Evolutionary conservation across 2,329 filamentous ascomycete genomes (phyloP).

Genomic region (Knufia fluminis): DNA sequence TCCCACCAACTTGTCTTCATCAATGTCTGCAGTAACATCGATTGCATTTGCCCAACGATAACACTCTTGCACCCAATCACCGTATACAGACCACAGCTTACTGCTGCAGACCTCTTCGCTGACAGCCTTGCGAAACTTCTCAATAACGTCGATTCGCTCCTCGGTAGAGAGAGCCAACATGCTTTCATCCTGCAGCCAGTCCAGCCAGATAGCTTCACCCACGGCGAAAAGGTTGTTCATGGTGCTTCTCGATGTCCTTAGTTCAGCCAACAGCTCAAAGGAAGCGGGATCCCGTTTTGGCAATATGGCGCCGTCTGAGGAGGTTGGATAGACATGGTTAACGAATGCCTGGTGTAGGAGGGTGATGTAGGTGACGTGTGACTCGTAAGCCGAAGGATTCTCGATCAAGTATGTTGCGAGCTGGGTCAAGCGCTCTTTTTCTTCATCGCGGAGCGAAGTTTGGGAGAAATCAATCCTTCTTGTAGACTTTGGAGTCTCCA

Average conservation of each 20-base stretch:
- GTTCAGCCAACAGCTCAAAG: conserved; percentile 39
- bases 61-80: conserved; percentile 50
- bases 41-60: conserved; percentile 42
- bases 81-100: conserved; percentile 53
- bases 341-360: conserved; percentile 39
- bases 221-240: conserved; percentile 56
- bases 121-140: conserved; percentile 51
- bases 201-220: conserved; percentile 54
- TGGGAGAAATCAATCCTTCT: conserved; percentile 33
- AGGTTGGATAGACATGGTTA: conserved; percentile 37
- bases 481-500: conserved; percentile 33
- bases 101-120: conserved; percentile 53
- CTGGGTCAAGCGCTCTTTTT: conserved; percentile 33
- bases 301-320: conserved; percentile 30
- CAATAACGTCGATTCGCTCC: conserved; percentile 50
- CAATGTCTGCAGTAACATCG: conserved; percentile 30
- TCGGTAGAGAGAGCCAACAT: conserved; percentile 47
- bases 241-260: conserved; percentile 43
- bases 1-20: conserved; percentile 49
- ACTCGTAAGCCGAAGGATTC: conserved; percentile 39
- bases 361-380: conserved; percentile 38
- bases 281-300: conserved; percentile 34
- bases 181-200: conserved; percentile 55
- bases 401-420: conserved; percentile 35
- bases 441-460: conserved; percentile 33